Evolutionary conservation across 2,329 filamentous ascomycete species (phyloP), one percentile per base, ranked within the genome.

Genomic region (Colletotrichum musicola): DNA sequence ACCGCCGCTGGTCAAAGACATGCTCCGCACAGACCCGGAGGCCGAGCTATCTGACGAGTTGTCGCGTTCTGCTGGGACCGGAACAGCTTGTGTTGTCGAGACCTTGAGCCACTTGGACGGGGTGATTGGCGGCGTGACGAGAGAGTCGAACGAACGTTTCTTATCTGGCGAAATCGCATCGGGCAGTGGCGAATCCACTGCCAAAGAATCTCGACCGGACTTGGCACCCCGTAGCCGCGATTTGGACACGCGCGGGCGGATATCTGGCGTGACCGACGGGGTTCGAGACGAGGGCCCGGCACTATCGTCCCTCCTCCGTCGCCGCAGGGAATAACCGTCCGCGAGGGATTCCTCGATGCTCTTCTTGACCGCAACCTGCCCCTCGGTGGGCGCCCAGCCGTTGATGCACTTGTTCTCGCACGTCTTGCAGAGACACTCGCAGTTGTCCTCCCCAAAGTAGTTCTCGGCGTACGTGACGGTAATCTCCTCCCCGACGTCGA

Each of bases 381-480:
- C 83, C 4, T 84, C 83, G 14, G 81, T 82, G 0, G 83, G 86
- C 44, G 89, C 87, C 97, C 97, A 99, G 1, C 96, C 96, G 77
- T 98, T 98, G 61, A 87, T 85, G 65, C 88, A 82, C 3, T 85
- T 83, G 22, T 86, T 84, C 80, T 99, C 96, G 78, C 96, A 99
- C 0, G 93, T 96, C 73, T 88, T 87, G 78, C 96, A 99, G 1
- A 99, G 83, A 77, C 96, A 99, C 77, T 99, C 96, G 79, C 94
- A 95, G 73, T 99, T 99, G 77, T 95, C 90, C 51, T 94, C 91
- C 2, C 96, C 96, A 81, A 99, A 99, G 78, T 99, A 99, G 76
- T 93, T 94, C 18, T 97, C 94, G 25, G 95, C 94, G 75, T 99
- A 99, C 0, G 92, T 95, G 0, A 99, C 96, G 0, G 96, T 99